Percentiles rank a stretch among this genome's conserved stretches.
These are phyloP conservation scores for Suillus variegatus DNA, from an alignment of 768 basidiomycete species.

Conservation along the genomic window DNA sequence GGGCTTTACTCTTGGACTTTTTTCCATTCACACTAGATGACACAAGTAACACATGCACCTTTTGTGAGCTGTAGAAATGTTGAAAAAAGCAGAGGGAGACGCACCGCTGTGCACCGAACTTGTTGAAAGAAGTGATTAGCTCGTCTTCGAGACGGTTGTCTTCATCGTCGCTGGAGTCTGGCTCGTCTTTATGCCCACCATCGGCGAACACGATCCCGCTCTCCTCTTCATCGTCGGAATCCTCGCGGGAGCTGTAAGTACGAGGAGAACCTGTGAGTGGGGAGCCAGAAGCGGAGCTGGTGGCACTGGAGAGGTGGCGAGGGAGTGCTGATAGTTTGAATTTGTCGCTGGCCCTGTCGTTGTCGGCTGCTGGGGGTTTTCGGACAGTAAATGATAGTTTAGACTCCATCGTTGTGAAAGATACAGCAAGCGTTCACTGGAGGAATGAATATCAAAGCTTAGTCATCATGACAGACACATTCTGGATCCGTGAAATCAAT, in stretches of 20 bases:
- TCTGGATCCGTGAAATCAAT: background rate
- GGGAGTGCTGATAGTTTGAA: slow-evolving; percentile 68
- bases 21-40: slow-evolving; percentile 45
- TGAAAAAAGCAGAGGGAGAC: slow-evolving; percentile 36
- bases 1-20: slow-evolving; percentile 35
- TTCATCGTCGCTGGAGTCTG: slow-evolving; percentile 59
- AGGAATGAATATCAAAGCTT: background rate
- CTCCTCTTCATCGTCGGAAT: slow-evolving; percentile 29
- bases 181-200: slow-evolving; percentile 28
- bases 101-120: slow-evolving; percentile 84
- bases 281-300: slow-evolving; percentile 49
- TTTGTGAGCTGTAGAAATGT: slow-evolving; percentile 75
- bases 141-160: slow-evolving; percentile 59
- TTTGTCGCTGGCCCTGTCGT: slow-evolving; percentile 57
- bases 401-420: slow-evolving; percentile 17
- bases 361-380: slow-evolving; percentile 67
- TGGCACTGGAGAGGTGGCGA: slow-evolving; percentile 45
- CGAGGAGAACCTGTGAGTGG: slow-evolving; percentile 58
- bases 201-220: slow-evolving; percentile 26
- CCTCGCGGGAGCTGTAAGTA: slow-evolving; percentile 25
- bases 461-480: background rate
- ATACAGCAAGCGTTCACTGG: background rate
- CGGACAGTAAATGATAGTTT: slow-evolving; percentile 86
- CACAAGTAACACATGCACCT: slow-evolving; percentile 32
- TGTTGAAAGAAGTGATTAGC: slow-evolving; percentile 71